Conservation (phyloP, 345 rosid species). For the Rhodomyrtus tomentosa region DNA sequence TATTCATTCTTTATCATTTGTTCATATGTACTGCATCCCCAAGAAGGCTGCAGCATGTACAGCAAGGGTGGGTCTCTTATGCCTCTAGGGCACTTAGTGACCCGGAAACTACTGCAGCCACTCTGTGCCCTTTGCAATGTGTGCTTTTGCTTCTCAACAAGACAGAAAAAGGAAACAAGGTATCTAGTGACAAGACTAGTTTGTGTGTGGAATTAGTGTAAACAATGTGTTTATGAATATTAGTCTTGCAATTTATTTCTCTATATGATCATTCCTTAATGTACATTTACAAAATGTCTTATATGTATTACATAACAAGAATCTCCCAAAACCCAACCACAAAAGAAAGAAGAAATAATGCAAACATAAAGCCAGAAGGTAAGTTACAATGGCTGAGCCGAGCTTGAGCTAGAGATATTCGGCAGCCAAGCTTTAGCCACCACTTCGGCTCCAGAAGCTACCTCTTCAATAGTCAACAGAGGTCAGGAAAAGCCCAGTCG, state of each 20-base stretch:
- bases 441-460: not conserved
- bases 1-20: slow-evolving; percentile 38
- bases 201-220: not conserved
- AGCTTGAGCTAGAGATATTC: not conserved
- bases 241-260: not conserved
- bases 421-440: not conserved
- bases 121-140: not conserved
- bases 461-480: not conserved
- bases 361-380: not conserved
- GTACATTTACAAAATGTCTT: not conserved
- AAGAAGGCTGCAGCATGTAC: not conserved
- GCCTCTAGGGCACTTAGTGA: not conserved
- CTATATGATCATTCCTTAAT: not conserved
- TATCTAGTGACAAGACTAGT: not conserved
- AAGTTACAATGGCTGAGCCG: not conserved
- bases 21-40: slow-evolving; percentile 16
- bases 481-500: not conserved
- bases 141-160: not conserved
- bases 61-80: not conserved
- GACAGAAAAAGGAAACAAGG: not conserved
- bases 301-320: not conserved
- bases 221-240: not conserved
- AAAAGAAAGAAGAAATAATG: not conserved
- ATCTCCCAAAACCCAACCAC: not conserved
- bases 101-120: not conserved